Percentiles rank a stretch among this genome's conserved stretches.
Conservation (phyloP, 164 flowering plant species). For the Santalum album region DNA sequence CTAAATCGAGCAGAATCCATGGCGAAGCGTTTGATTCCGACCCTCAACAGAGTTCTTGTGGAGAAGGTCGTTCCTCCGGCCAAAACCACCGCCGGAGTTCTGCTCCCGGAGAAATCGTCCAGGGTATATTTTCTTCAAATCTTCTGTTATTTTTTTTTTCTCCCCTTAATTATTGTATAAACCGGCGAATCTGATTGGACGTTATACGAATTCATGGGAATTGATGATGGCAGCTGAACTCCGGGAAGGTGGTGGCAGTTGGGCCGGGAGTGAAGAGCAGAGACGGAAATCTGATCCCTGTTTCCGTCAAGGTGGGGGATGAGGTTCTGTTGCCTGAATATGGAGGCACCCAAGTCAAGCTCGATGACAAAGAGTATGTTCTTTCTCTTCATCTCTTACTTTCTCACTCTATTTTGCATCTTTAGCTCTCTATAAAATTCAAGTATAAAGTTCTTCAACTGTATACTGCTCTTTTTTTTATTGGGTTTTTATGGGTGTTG, state of each 20-base stretch:
- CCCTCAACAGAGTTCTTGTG: conserved; percentile 51
- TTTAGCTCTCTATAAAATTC: background rate
- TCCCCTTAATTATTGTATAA: too few species aligned
- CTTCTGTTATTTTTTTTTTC: too few species aligned
- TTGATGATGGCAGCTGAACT: conserved; percentile 43
- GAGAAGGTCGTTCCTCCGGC: conserved; percentile 61
- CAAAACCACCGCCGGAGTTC: conserved; percentile 57
- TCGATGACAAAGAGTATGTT: conserved; percentile 57
- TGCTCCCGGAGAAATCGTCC: conserved; percentile 52
- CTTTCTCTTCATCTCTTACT: background rate
- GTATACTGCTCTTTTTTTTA: too few species aligned
- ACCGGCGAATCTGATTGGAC: too few species aligned
- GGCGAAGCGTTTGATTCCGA: conserved; percentile 59
- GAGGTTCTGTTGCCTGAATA: conserved; percentile 57
- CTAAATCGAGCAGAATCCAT: conserved; percentile 18
- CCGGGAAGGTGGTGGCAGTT: conserved; percentile 54
- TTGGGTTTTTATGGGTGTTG: too few species aligned
- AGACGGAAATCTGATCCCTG: conserved; percentile 37
- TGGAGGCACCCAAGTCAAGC: conserved; percentile 55
- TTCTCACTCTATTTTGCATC: too few species aligned
- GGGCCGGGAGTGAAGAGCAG: conserved; percentile 37
- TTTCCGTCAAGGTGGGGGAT: conserved; percentile 51
- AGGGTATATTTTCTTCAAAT: conserved; percentile 24
- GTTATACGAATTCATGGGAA: too few species aligned
- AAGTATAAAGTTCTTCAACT: too few species aligned